Base-by-base conservation (phyloP, 164 flowering plant genomes). In the Aristolochia fimbriata region DNA sequence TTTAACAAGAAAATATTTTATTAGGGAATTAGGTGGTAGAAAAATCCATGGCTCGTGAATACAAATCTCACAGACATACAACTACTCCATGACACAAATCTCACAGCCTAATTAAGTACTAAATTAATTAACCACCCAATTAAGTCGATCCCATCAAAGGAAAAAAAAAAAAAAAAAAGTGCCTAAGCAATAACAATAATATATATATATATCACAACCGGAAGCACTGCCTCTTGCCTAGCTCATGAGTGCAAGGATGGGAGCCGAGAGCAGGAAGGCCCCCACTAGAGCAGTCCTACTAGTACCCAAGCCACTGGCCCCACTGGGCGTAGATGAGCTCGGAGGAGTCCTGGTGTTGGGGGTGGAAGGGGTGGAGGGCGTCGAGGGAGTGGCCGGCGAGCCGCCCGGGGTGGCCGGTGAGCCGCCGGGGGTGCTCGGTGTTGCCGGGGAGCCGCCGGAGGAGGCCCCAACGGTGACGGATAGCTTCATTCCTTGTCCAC, bases 191-290 rank as follows among this genome's bases (percentile, higher is more conserved):
- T 37, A 5, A 27, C 5, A 27, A 27, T 27, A 27, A 37, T n/a
- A n/a, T n/a, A n/a, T n/a, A n/a, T n/a, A n/a, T n/a, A n/a, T n/a
- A n/a, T n/a, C 12, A 37, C 12, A 37, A 37, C 12, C 8, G 43
- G 9, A 62, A 58, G 85, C 85, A 83, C 83, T 77, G 82, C 80
- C 81, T 78, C 82, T 76, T 30, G 47, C 76, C 82, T 80, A 79
- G 79, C 74, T 65, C 73, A 72, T 47, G 9, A 72, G 17, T 30
- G 45, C 74, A 61, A 73, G 37, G 43, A 75, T 14, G 16, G 65
- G 51, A 16, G 67, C 84, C 45, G 69, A 19, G 16, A 65, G 52
- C 37, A 77, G 57, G 22, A 68, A 68, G 43, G 56, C 61, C 21
- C 77, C 81, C n/a, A n/a, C n/a, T n/a, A n/a, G n/a, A 14, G 71